phyloP scores from a whole-genome alignment of 495 filamentous ascomycete species.

The Hypoxylon fragiforme region DNA sequence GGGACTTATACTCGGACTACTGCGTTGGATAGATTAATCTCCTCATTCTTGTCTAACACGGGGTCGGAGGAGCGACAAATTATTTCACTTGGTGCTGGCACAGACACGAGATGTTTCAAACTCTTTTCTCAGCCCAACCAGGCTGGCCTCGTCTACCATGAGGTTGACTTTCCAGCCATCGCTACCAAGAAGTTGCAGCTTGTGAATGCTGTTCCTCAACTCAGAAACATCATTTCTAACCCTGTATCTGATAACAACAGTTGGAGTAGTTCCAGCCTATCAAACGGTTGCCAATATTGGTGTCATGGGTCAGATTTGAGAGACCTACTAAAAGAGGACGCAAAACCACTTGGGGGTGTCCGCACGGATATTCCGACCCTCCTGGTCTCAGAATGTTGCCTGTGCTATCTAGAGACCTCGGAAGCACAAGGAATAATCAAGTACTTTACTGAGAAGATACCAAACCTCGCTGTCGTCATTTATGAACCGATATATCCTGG shows the following conservation, averaged over 20 bases:
- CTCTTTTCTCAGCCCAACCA: conserved; percentile 48
- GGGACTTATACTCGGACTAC: conserved; percentile 93
- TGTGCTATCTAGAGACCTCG: conserved; percentile 75
- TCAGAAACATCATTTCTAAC: conserved; percentile 38
- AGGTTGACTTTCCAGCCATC: conserved; percentile 85
- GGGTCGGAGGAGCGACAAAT: conserved; percentile 67
- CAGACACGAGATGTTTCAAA: conserved; percentile 85
- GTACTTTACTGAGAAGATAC: conserved; percentile 63
- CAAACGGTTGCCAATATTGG: conserved; percentile 56
- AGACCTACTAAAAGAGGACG: conserved; percentile 47
- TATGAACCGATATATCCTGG: conserved; percentile 88
- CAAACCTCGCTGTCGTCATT: conserved; percentile 66
- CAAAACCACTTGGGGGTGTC: conserved; percentile 37
- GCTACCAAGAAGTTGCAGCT: conserved; percentile 60
- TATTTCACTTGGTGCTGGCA: conserved; percentile 89
- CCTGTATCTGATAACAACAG: conserved; percentile 19
- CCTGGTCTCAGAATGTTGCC: conserved; percentile 89
- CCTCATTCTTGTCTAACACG: conserved; percentile 62
- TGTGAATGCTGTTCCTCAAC: conserved; percentile 34
- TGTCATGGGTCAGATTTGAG: conserved; percentile 85
- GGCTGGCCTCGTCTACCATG: conserved; percentile 73
- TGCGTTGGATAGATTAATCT: conserved; percentile 80
- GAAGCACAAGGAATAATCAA: conserved; percentile 65
- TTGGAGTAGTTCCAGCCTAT: conserved; percentile 37
- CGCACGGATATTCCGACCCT: conserved; percentile 68